Conservation (phyloP, 2,329 filamentous ascomycete species). For the Pezicula neosporulosa region DNA sequence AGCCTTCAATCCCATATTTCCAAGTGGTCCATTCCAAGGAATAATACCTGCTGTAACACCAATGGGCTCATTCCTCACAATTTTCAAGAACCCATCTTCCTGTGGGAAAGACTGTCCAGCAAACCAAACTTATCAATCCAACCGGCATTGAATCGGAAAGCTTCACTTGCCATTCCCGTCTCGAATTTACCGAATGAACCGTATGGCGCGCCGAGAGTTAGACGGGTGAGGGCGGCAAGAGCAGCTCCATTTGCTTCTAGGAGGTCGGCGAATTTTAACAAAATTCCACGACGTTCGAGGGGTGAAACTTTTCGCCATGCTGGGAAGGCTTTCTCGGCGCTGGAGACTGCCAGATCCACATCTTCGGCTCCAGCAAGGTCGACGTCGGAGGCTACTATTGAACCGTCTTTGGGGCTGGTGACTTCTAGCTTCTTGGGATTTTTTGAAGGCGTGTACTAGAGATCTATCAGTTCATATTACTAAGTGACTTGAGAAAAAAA, state of each 20-base stretch:
- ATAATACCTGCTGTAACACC: conserved; percentile 54
- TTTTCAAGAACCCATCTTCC: conserved; percentile 41
- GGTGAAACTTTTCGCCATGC: conserved; percentile 39
- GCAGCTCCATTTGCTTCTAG: conserved; percentile 33
- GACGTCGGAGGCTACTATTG: conserved; percentile 45
- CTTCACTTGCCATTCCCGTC: conserved; percentile 27
- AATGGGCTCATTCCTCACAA: conserved; percentile 32
- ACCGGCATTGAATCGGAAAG: conserved; percentile 30
- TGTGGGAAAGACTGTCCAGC: conserved; percentile 35
- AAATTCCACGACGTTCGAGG: conserved; percentile 33
- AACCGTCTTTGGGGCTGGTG: conserved; percentile 45
- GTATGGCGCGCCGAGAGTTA: conserved; percentile 43
- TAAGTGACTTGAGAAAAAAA: background rate
- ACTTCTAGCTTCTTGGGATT: conserved; percentile 42
- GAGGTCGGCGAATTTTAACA: conserved; percentile 42
- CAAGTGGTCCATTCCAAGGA: conserved; percentile 52
- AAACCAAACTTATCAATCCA: conserved; percentile 37
- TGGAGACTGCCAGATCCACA: conserved; percentile 39
- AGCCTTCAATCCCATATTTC: conserved; percentile 48
- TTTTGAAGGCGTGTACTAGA: conserved; percentile 36
- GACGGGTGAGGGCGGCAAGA: conserved; percentile 37
- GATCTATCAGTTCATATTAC: background rate
- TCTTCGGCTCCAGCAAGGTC: conserved; percentile 37
- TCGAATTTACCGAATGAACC: conserved; percentile 41
- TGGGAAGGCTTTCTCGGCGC: conserved; percentile 41